Evolutionary conservation across 2,329 filamentous ascomycete genomes (phyloP).

Genomic region (Penicillium sp.): DNA sequence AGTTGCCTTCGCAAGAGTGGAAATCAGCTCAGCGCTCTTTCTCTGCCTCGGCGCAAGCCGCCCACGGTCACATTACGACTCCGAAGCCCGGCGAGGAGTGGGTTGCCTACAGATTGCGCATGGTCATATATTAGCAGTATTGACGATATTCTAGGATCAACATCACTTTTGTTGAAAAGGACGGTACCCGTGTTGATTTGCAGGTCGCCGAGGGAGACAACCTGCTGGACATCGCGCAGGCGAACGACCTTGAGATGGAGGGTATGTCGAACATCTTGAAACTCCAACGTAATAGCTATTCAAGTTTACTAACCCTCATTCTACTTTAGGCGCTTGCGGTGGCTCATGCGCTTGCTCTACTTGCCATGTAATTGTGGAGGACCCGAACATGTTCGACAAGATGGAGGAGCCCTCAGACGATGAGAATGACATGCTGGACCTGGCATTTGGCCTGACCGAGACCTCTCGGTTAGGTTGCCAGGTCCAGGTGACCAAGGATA

Average conservation of each 20-base stretch:
- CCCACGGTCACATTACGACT: conserved; percentile 77
- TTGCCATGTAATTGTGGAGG: conserved; percentile 82
- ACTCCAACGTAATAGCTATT: not conserved
- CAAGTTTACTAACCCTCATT: conserved; percentile 4
- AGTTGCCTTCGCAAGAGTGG: conserved; percentile 22
- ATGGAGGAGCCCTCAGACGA: conserved; percentile 77
- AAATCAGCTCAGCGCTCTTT: conserved; percentile 54
- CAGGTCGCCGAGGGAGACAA: conserved; percentile 86
- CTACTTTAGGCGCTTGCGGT: conserved; percentile 71
- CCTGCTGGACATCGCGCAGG: conserved; percentile 90
- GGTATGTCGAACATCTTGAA: conserved; percentile 47
- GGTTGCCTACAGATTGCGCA: conserved; percentile 33
- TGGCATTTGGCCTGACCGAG: conserved; percentile 87
- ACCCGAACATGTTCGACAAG: conserved; percentile 71
- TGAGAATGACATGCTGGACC: conserved; percentile 86
- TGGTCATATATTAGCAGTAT: not conserved
- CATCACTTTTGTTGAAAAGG: conserved; percentile 92
- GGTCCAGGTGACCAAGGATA: conserved; percentile 83
- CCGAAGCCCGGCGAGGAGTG: conserved; percentile 93
- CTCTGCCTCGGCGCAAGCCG: conserved; percentile 59
- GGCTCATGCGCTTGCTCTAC: conserved; percentile 92
- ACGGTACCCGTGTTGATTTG: conserved; percentile 71
- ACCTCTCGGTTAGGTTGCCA: conserved; percentile 84
- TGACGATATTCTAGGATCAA: conserved; percentile 60
- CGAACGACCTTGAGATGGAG: conserved; percentile 96